Evolutionary conservation across 257 asterid species (phyloP), one percentile per base, ranked within the genome.

Genomic region (Schizonepeta tenuifolia): DNA sequence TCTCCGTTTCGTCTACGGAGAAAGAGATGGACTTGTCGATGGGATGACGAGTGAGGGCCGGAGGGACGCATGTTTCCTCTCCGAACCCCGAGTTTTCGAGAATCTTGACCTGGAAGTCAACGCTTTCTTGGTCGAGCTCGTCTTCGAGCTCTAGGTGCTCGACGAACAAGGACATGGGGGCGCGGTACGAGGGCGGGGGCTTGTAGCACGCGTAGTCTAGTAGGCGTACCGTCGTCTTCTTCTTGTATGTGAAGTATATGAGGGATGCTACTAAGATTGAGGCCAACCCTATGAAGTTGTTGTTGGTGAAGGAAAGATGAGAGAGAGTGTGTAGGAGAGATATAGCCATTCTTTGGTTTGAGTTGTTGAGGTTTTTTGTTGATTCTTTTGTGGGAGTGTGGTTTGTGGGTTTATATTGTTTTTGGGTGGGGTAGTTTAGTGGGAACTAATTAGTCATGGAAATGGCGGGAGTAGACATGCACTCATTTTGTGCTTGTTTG

Each of bases 171-270:
- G 80, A 72, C 58, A 66, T 49, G 41, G 76, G 80, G 14, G 50
- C 21, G 11, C 83, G 79, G 75, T 35, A 65, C 1, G 71, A 75
- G 47, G 55, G 31, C n/a, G 73, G 72, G 41, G 83, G 80, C 72
- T 65, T 75, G 80, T 79, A 75, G 78, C 80, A 75, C 15, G 77
- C 70, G 80, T 75, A 75, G 74, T 79, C 74, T 8, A 79, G 72
- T 44, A 79, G 43, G 71, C 69, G 67, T 24, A 77, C 53, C 31
- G 22, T 33, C 24, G 24, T 46, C 35, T 47, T 64, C 65, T 47
- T 77, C 55, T 36, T 47, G 70, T 36, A 26, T 21, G 24, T 9
- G 50, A 71, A 64, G 62, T 65, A 71, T 38, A 77, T 12, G 15
- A 67, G 9, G 43, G 81, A 50, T 8, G 69, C 54, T 6, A 71